Evolutionary conservation across 2,329 filamentous ascomycete species (phyloP).

Genomic region (Fusarium caatingaense): DNA sequence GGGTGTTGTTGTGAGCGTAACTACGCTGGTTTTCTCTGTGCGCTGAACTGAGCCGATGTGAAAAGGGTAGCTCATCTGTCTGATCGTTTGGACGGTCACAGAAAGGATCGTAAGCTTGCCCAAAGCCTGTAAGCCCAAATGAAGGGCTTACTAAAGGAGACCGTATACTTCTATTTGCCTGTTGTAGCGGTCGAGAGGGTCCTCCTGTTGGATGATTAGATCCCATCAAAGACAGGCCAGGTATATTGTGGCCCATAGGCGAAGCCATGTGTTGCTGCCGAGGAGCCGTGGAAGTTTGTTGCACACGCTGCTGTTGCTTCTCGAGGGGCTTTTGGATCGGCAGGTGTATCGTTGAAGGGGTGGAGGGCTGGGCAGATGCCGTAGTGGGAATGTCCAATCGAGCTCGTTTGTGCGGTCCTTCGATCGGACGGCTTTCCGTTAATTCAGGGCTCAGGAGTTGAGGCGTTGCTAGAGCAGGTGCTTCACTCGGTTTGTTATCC

Average conservation of each 20-base stretch:
- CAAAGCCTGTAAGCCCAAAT: not conserved
- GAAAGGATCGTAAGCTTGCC: not conserved
- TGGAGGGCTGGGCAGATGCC: not conserved
- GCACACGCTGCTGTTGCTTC: not conserved
- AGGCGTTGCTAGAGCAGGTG: conserved; percentile 1
- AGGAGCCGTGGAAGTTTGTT: not conserved
- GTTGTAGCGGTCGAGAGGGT: conserved; percentile 5
- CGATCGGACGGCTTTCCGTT: not conserved
- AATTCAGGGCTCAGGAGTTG: not conserved
- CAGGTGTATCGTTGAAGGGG: not conserved
- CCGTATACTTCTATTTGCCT: not conserved
- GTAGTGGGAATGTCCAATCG: not conserved
- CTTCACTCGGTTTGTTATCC: not conserved
- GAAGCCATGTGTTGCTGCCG: not conserved
- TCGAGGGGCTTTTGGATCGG: not conserved
- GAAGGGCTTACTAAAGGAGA: conserved; percentile 1
- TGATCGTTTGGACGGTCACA: not conserved
- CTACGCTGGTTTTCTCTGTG: conserved; percentile 13
- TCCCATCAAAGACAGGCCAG: conserved; percentile 5
- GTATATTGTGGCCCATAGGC: not conserved
- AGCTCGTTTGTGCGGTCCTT: conserved; percentile 7
- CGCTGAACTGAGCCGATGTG: not conserved
- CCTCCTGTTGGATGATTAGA: conserved; percentile 3
- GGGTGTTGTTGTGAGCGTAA: not conserved
- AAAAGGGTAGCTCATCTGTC: conserved; percentile 15